Conservation (phyloP, 1,284 basidiomycete species). For the Tilletia setariae region DNA sequence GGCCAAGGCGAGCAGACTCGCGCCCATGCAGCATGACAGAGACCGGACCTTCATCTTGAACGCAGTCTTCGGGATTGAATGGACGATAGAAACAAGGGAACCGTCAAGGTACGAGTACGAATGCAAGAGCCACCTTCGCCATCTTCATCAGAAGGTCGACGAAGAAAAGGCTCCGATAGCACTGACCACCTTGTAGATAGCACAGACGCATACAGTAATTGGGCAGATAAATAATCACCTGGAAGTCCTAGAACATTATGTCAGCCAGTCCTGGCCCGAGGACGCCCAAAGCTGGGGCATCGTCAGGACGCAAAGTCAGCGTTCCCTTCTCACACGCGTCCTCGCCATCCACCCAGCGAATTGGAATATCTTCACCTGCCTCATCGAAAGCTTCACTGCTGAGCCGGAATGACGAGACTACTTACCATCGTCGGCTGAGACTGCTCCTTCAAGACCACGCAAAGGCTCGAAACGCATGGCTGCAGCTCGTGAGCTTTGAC, state of each 20-base stretch:
- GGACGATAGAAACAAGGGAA: too few species aligned
- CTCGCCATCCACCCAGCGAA: neutral
- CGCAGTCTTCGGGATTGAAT: too few species aligned
- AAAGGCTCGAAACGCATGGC: constrained; percentile 34
- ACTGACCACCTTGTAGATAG: too few species aligned
- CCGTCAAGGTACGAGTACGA: too few species aligned
- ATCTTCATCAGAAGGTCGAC: too few species aligned
- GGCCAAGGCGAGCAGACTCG: constrained; percentile 1
- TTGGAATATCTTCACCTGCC: neutral
- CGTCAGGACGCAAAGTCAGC: constrained; percentile 4
- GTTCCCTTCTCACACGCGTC: constrained; percentile 10
- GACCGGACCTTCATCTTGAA: too few species aligned
- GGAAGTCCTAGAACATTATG: neutral
- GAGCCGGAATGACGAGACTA: constrained; percentile 38
- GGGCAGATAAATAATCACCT: too few species aligned
- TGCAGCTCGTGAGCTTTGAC: constrained; percentile 42
- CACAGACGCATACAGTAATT: too few species aligned
- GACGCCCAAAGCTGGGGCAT: neutral
- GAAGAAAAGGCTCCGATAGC: too few species aligned
- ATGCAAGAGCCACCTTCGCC: too few species aligned
- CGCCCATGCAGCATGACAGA: neutral
- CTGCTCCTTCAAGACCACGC: constrained; percentile 33
- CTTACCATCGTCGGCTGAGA: constrained; percentile 40
- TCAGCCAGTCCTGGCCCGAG: constrained; percentile 3
- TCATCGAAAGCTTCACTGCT: constrained; percentile 18